phyloP scores from a whole-genome alignment of 306 rosid species.

The Corylus avellana region DNA sequence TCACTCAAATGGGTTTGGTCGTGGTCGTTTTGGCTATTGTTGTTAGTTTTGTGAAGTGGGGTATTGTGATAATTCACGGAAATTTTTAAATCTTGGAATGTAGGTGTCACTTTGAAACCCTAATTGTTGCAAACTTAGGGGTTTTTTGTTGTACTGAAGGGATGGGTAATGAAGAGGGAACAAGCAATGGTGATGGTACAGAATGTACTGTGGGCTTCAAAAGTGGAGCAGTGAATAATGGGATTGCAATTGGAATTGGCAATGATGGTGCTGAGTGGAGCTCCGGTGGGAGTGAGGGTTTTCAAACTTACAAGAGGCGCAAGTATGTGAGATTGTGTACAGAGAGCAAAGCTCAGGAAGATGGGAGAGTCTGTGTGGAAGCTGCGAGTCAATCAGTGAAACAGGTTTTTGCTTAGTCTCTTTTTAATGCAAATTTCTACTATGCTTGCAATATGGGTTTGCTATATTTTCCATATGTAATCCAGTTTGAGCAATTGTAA shows the following conservation, averaged over 20 bases:
- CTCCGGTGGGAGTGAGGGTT: constrained; percentile 35
- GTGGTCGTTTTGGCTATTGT: constrained; percentile 19
- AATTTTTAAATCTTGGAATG: constrained; percentile 28
- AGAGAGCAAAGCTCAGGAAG: constrained; percentile 47
- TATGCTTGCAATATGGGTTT: constrained; percentile 8
- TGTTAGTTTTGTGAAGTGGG: constrained; percentile 21
- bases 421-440: constrained; percentile 4
- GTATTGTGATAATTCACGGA: constrained; percentile 26
- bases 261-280: constrained; percentile 39
- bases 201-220: constrained; percentile 40
- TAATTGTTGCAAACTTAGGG: constrained; percentile 44
- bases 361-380: constrained; percentile 38
- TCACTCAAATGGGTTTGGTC: neutral
- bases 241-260: constrained; percentile 22
- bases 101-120: constrained; percentile 59
- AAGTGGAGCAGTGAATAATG: constrained; percentile 36
- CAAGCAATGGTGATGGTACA: constrained; percentile 32
- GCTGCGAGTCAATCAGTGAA: constrained; percentile 39
- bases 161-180: constrained; percentile 60
- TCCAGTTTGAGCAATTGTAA: constrained; percentile 8
- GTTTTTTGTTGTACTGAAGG: constrained; percentile 5
- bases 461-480: neutral
- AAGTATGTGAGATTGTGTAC: constrained; percentile 44
- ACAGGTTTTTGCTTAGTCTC: constrained; percentile 48
- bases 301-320: constrained; percentile 89